These are phyloP conservation scores for Pythium pyrilobum DNA, from an alignment of 352 stramenopile species.

Conservation along the genomic window DNA sequence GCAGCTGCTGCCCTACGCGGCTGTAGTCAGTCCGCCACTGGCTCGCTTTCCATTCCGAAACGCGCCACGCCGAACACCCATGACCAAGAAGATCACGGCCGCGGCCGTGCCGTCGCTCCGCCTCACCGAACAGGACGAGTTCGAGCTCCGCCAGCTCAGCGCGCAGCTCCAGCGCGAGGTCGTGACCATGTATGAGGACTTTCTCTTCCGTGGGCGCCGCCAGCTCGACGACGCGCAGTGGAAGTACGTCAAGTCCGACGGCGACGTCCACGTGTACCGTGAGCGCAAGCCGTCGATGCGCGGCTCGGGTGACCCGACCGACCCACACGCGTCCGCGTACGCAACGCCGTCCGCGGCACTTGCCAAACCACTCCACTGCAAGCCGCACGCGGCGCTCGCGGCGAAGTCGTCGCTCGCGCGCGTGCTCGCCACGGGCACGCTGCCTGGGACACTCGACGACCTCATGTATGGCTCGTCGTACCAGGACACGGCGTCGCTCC, in stretches of 20 bases:
- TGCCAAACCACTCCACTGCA: no score
- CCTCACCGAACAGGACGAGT: conserved; percentile 30
- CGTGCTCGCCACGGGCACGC: conserved; percentile 23
- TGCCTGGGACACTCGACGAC: conserved; percentile 46
- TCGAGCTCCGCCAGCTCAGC: conserved; percentile 25
- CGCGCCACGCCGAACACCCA: not conserved
- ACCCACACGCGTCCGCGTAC: conserved; percentile 2
- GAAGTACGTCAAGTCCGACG: conserved; percentile 35
- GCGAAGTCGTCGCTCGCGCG: conserved; percentile 8
- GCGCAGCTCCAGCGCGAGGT: conserved; percentile 23
- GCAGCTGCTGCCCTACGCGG: not conserved
- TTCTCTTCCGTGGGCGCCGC: conserved; percentile 20
- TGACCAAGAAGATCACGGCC: conserved; percentile 25
- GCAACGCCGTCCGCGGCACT: no score
- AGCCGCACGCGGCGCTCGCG: conserved; percentile 1
- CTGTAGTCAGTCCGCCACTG: not conserved
- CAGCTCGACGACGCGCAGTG: conserved; percentile 29
- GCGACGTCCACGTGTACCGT: conserved; percentile 31
- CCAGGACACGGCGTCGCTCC: conserved; percentile 33
- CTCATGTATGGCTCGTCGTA: conserved; percentile 44
- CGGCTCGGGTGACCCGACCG: no score
- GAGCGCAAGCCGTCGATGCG: conserved; percentile 10
- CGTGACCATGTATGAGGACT: conserved; percentile 34
- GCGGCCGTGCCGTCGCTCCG: conserved; percentile 23
- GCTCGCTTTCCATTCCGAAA: not conserved